phyloP scores from a whole-genome alignment of 164 flowering plant species.

The Macadamia tetraphylla region DNA sequence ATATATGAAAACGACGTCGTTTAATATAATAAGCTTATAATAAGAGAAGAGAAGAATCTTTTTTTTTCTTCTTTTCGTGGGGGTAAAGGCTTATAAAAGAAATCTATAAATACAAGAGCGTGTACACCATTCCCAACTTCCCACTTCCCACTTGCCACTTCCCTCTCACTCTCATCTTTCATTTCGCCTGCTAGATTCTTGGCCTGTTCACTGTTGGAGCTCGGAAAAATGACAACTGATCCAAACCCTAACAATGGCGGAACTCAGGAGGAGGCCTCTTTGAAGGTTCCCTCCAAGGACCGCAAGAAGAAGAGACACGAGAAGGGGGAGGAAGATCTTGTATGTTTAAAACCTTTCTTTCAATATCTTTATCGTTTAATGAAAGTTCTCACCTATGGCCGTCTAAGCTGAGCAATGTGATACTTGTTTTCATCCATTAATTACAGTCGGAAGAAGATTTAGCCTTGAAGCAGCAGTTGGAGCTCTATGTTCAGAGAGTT shows the following conservation, averaged over 20 bases:
- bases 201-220: background rate
- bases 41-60: too few relatives aligned
- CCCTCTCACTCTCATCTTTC: background rate
- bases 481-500: slow-evolving; percentile 84
- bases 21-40: too few relatives aligned
- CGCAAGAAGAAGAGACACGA: slow-evolving; percentile 79
- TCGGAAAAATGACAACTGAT: slow-evolving; percentile 29
- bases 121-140: background rate
- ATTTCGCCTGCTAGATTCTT: background rate
- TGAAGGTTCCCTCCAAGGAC: slow-evolving; percentile 63
- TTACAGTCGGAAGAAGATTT: slow-evolving; percentile 93
- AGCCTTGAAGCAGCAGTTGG: slow-evolving; percentile 92
- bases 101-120: too few relatives aligned
- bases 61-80: too few relatives aligned
- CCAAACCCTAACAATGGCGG: slow-evolving; percentile 31
- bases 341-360: slow-evolving; percentile 22
- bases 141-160: background rate
- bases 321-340: slow-evolving; percentile 78
- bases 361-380: background rate
- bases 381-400: background rate
- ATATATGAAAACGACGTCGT: too few relatives aligned
- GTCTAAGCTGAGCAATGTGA: background rate
- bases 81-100: too few relatives aligned
- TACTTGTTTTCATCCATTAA: background rate
- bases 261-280: slow-evolving; percentile 31